Base-by-base conservation (phyloP, 1,284 basidiomycete species). In the Apiotrichum veenhuisii region DNA sequence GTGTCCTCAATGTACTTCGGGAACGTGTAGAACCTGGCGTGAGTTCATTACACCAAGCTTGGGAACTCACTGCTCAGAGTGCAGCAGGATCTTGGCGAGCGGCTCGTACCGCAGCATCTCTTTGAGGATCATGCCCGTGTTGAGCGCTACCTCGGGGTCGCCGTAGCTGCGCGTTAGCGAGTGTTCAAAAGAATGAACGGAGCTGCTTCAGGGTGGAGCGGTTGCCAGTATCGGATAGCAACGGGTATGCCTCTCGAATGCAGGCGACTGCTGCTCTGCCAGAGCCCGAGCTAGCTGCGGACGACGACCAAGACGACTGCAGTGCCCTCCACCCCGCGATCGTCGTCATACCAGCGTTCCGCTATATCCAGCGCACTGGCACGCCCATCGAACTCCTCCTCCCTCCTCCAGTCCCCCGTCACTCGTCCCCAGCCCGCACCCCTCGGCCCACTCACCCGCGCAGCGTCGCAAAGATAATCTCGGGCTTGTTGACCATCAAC, bases 1-100 rank as follows among this genome's bases (percentile, higher is more conserved):
- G 94, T 95, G 51, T 88, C 89, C 78, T 98, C 96, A 66, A 99
- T 98, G 77, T 95, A 95, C 69, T 91, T 85, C 11, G 94, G 91
- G 77, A 95, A 99, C 59, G 85, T 88, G 81, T 98, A 98, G 78
- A 99, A 98, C 67, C 93, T 94, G 69, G 1, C 3, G 52, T 63
- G 17, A 66, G 60, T 38, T n/a, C 8, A 61, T 48, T 42, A 26
- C 17, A n/a, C 30, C 12, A 4, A 12, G 20, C 1, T 15, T 18
- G 15, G 34, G 40, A 20, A 82, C 88, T 73, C 70, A 93, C 91
- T 94, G 85, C 63, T 98, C 92, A 11, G 91, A 94, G 73, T 96
- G 85, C 33, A 99, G 82, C 50, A 99, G 75, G 52, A 93, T 86
- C 80, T 94, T 92, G 53, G 89, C 88, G 26, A 99, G 79, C 48